Percentiles rank a stretch among this genome's conserved stretches.
phyloP scores from a whole-genome alignment of 352 stramenopile genomes.

The Pilasporangium apinafurcum region DNA sequence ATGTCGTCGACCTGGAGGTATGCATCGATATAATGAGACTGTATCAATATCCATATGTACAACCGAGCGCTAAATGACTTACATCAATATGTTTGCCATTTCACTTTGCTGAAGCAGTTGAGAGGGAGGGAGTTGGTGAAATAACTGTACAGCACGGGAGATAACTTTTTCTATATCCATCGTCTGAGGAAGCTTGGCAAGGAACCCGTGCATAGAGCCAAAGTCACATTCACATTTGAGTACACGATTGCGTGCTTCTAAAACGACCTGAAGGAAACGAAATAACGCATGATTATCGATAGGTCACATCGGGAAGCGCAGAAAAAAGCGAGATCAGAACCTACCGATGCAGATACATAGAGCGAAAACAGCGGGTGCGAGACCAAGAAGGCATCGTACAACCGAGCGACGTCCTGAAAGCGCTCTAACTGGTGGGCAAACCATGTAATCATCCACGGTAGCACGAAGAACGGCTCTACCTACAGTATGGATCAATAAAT shows the following conservation, averaged over 20 bases:
- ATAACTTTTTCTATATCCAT: slow-evolving; percentile 73
- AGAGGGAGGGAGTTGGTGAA: slow-evolving; percentile 46
- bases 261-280: slow-evolving; percentile 21
- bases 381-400: slow-evolving; percentile 93
- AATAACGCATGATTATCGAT: background rate
- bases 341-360: slow-evolving; percentile 83
- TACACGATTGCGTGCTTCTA: slow-evolving; percentile 45
- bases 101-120: slow-evolving; percentile 23
- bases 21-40: no score
- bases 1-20: slow-evolving; percentile 19
- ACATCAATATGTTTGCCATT: no score
- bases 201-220: slow-evolving; percentile 61
- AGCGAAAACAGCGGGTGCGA: slow-evolving; percentile 90
- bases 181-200: slow-evolving; percentile 64
- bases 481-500: slow-evolving; percentile 19
- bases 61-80: no score
- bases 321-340: background rate
- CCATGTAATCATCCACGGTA: slow-evolving; percentile 94
- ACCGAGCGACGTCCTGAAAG: slow-evolving; percentile 79
- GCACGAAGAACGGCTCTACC: slow-evolving; percentile 92
- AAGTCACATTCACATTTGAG: slow-evolving; percentile 74
- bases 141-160: slow-evolving; percentile 33
- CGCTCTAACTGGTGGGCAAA: slow-evolving; percentile 90
- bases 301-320: background rate
- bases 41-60: no score